Base-by-base conservation (phyloP, 2,329 filamentous ascomycete genomes). In the Lasiodiplodia sp. region DNA sequence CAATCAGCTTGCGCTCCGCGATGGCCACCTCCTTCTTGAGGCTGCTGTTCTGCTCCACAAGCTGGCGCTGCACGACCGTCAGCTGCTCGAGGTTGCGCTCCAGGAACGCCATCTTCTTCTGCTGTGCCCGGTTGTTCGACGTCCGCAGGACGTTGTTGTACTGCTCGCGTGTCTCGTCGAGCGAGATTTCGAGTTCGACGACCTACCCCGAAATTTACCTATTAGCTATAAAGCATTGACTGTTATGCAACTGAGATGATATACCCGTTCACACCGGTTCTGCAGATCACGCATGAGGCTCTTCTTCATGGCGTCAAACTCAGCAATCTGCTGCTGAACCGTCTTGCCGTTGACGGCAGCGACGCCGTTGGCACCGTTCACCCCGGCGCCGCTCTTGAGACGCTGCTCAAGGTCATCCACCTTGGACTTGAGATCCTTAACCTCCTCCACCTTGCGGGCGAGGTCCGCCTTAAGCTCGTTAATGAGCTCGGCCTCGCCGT, bases 271-370 rank as follows among this genome's bases (percentile, higher is more conserved):
- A 81, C 96, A 99, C 70, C 96, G 91, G 85, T 99, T 98, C 82
- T 99, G 96, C 72, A 99, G 85, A 81, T 99, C 96, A 69, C 96
- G 92, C 96, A 99, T 99, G 73, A 99, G 86, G 73, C 92, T 97
- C 88, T 99, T 99, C 90, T 99, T 99, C 94, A 99, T 99, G 69
- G 93, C 92, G 81, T 99, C 96, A 75, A 99, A 99, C 79, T 99
- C 96, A 69, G 95, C 93, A 80, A 99, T 97, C 83, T 98, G 96
- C 83, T 99, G 95, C 79, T 97, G 94, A 55, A 98, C 89, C 14
- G 93, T 96, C 87, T 97, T 97, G 86, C 92, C 92, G 75, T 92
- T 93, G 70, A 79, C 79, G 2, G 78, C 76, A 18, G 82, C 79
- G 23, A 83, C 81, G 53, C 88, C 89, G 71, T 90, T 93, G 31